Evolutionary conservation across 1,284 basidiomycete genomes (phyloP), one percentile per base, ranked within the genome.

Genomic region (Cronartium ribicola): DNA sequence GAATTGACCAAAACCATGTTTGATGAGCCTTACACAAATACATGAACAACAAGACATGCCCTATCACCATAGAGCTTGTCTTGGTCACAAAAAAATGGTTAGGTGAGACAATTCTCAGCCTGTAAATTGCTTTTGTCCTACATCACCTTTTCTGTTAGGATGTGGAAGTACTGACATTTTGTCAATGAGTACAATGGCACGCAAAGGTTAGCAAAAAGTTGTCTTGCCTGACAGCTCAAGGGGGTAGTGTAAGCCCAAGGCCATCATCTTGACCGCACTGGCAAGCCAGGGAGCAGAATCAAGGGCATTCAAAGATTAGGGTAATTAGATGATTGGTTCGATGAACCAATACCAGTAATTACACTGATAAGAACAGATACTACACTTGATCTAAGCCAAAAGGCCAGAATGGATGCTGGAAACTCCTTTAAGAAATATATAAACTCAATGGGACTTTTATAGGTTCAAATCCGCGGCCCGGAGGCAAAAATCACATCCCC

Each of bases 361-460:
- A 66, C 69, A 72, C 66, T 71, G 65, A 88, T 88, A 89, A 89
- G 88, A 89, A 89, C 88, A 89, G 88, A 89, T 90, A 90, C 90
- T 91, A 91, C 90, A 91, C 90, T 91, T 91, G 89, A 90, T 90
- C 90, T 90, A 92, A 90, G 88, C 90, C 90, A 90, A 90, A 90
- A 89, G 90, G 90, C 88, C 90, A 91, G 88, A 91, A 75, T 61
- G 72, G 46, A 68, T 65, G 4, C 51, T 13, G 11, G 11, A 2
- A 5, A 10, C 4, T 4, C 14, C 6, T 4, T 55, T 17, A 13
- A 20, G 5, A 1, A 20, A 17, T n/a, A 17, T 55, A 55, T 55
- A 20, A 20, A 55, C n/a, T 55, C 2, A 55, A n/a, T 7, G 7
- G 0, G 13, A 20, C 1, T 0, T 55, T 1, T 3, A 20, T 1